Evolutionary conservation across 2,329 filamentous ascomycete genomes (phyloP), one percentile per base, ranked within the genome.

Genomic region (Hirsutella minnesotensis): DNA sequence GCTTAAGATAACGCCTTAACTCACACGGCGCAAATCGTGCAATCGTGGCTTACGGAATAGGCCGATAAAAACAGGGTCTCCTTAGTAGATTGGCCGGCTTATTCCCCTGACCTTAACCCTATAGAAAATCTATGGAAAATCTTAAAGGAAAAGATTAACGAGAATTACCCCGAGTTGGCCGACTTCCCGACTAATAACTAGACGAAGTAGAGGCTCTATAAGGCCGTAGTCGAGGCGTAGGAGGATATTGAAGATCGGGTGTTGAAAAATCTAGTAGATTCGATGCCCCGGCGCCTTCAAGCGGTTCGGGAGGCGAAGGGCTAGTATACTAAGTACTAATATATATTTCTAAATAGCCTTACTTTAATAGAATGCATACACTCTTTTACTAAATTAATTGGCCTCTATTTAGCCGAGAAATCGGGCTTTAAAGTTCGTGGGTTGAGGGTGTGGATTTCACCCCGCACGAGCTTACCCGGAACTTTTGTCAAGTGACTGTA

Each of bases 91-190:
- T 47, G 31, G 41, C 43, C 39, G 2, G 22, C 30, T 12, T 46
- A 46, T 40, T 45, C 19, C 2, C 43, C 39, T 33, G 24, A 47
- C 33, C 39, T 47, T 37, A 47, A 47, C 31, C 44, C 36, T 15
- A 47, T 47, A 2, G 39, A 46, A 36, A 47, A 45, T 29, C 13
- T 44, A 33, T 47, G 24, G 46, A 45, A 47, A 18, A 8, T 47
- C 13, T n/a, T 45, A n/a, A 45, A 47, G 29, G 38, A 45, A 21
- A 45, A 35, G 24, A 42, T 47, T 12, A 41, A 38, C 12, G 34
- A 45, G 29, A 22, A 19, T 21, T 24, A 45, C 31, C 46, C 39
- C 5, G 22, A 41, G 9, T 34, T 47, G 13, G 16, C 18, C 15
- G 38, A 44, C 10, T 16, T 39, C 22, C 39, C 29, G 15, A 39